phyloP scores from a whole-genome alignment of 2,329 filamentous ascomycete species.

The Alternaria gansuensis region DNA sequence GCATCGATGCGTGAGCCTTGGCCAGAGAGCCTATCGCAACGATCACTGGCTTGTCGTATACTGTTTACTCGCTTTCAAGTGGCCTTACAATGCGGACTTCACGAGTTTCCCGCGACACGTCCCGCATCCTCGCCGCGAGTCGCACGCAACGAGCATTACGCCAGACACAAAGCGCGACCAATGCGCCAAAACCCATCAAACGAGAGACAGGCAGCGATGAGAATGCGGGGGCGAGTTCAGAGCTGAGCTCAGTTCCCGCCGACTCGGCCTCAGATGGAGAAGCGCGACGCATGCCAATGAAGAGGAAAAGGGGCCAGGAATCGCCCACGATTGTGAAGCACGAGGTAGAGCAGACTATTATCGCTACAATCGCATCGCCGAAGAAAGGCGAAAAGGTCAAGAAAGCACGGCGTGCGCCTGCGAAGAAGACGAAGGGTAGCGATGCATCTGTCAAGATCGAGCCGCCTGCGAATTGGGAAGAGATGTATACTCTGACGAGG shows the following conservation, averaged over 20 bases:
- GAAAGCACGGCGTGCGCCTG: conserved; percentile 51
- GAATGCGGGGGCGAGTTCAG: conserved; percentile 38
- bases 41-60: neutral
- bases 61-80: neutral
- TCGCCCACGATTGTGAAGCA: conserved; percentile 47
- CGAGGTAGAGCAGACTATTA: conserved; percentile 34
- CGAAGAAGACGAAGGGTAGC: conserved; percentile 45
- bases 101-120: conserved; percentile 50
- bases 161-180: conserved; percentile 43
- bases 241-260: conserved; percentile 44
- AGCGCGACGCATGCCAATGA: conserved; percentile 41
- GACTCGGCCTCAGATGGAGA: conserved; percentile 38
- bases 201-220: conserved; percentile 22
- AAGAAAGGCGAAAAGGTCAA: conserved; percentile 38
- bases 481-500: conserved; percentile 78
- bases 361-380: conserved; percentile 36
- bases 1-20: neutral
- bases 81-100: conserved; percentile 47
- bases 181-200: conserved; percentile 31
- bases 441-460: conserved; percentile 56
- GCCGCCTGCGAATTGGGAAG: conserved; percentile 82
- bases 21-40: neutral
- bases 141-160: conserved; percentile 41
- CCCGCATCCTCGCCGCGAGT: conserved; percentile 44
- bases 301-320: conserved; percentile 59